Conservation (phyloP, 2,329 filamentous ascomycete species). For the Paecilomyces niveus region DNA sequence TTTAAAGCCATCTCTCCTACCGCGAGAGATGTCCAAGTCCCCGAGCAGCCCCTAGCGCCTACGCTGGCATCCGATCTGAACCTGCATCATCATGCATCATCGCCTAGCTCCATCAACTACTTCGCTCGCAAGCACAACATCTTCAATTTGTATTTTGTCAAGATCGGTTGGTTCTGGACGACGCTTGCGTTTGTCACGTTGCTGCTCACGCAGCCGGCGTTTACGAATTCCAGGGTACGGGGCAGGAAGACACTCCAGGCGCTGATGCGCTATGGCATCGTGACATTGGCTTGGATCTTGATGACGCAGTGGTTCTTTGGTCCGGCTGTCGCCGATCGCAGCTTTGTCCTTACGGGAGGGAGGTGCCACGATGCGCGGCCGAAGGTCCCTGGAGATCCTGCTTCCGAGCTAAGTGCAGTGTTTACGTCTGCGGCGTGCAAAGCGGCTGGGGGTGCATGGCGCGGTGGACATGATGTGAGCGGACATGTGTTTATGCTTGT, state of each 20-base stretch:
- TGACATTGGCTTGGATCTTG: constrained; percentile 73
- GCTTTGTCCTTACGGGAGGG: constrained; percentile 83
- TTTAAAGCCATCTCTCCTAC: constrained; percentile 72
- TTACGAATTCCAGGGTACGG: constrained; percentile 37
- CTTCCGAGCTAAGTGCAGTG: constrained; percentile 42
- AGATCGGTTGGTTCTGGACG: constrained; percentile 90
- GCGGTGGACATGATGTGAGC: constrained; percentile 91
- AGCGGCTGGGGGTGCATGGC: constrained; percentile 73
- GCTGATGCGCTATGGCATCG: constrained; percentile 58
- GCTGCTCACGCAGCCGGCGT: constrained; percentile 58
- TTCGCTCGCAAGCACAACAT: constrained; percentile 92
- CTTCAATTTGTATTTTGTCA: constrained; percentile 90
- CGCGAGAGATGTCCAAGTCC: constrained; percentile 38
- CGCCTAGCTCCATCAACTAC: constrained; percentile 48
- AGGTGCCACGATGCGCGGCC: constrained; percentile 55
- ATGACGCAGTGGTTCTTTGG: constrained; percentile 98
- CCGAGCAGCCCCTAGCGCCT: background rate
- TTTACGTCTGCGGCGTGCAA: constrained; percentile 76
- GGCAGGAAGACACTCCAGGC: constrained; percentile 52
- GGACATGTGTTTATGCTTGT: constrained; percentile 93
- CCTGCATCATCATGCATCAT: constrained; percentile 1
- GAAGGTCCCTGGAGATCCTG: background rate
- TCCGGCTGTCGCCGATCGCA: constrained; percentile 78
- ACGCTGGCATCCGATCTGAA: constrained; percentile 22
- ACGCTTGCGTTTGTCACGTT: constrained; percentile 67